A percentile compares a stretch with the other conserved stretches of the same genome.
phyloP scores from a whole-genome alignment of 345 rosid species.

The Eucalyptus decipiens region DNA sequence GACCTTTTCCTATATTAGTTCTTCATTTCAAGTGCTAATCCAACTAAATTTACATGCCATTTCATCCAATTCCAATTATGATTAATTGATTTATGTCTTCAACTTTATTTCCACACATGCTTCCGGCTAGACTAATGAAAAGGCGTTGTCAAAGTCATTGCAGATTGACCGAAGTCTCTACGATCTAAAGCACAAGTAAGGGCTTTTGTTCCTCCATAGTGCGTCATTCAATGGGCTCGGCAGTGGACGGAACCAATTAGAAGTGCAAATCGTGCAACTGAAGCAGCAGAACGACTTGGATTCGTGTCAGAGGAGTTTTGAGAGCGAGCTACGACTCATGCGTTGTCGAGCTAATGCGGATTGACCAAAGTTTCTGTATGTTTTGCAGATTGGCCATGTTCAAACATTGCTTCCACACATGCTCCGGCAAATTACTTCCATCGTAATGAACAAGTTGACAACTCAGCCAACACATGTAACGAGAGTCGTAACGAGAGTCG shows the following conservation, averaged over 20 bases:
- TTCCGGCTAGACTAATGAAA: background rate
- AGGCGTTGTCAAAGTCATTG: background rate
- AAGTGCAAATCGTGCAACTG: background rate
- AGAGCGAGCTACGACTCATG: background rate
- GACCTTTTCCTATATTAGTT: background rate
- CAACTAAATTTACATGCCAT: background rate
- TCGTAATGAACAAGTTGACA: background rate
- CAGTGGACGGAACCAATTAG: background rate
- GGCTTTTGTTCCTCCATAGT: background rate
- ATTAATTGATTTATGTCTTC: background rate
- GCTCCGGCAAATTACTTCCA: background rate
- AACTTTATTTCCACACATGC: background rate
- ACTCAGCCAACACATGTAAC: background rate
- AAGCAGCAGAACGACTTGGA: background rate
- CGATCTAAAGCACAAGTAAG: background rate
- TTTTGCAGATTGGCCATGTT: background rate
- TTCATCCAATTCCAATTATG: background rate
- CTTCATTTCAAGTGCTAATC: conserved; percentile 2
- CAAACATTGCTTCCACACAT: background rate
- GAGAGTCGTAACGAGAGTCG: background rate
- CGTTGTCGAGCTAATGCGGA: background rate
- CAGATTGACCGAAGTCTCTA: background rate
- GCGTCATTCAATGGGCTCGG: background rate
- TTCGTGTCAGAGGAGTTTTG: background rate
- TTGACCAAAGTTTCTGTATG: background rate